Percentiles rank a stretch among this genome's conserved stretches.
Conservation (phyloP, 139 green algal species). For the Chlamydomonas incerta region DNA sequence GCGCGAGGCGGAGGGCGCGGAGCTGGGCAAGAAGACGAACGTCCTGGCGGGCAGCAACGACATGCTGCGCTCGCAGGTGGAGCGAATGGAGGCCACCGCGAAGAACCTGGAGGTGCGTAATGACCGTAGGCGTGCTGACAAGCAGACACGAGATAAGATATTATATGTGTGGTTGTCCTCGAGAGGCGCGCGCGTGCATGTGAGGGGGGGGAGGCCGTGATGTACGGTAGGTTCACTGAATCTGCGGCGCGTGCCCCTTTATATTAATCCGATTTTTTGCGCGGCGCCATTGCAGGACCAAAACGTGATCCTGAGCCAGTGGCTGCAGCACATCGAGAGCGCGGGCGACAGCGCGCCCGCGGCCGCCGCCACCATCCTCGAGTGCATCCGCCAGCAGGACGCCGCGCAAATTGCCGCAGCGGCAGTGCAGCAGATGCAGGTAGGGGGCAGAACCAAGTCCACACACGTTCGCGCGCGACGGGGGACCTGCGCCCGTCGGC, state of each 20-base stretch:
- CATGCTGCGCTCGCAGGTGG: neutral
- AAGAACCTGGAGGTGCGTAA: neutral
- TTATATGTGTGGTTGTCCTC: too few species aligned
- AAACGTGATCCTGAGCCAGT: constrained; percentile 12
- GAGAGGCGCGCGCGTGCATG: too few species aligned
- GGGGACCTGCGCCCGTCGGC: too few species aligned
- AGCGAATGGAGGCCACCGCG: neutral
- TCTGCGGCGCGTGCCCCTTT: too few species aligned
- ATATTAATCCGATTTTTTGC: neutral
- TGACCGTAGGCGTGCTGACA: too few species aligned
- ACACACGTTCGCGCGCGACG: too few species aligned
- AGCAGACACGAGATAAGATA: too few species aligned
- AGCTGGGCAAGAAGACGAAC: neutral
- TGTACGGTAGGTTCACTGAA: neutral
- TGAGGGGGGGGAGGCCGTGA: too few species aligned
- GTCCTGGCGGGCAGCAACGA: neutral
- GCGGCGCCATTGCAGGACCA: neutral
- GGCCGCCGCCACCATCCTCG: constrained; percentile 28
- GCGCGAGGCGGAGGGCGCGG: constrained; percentile 2
- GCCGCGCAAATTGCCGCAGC: constrained; percentile 19
- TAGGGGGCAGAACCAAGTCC: too few species aligned
- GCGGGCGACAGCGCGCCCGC: neutral
- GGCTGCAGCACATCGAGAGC: constrained; percentile 25
- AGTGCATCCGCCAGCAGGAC: constrained; percentile 13
- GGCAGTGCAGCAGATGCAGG: neutral